A percentile compares a stretch with the other conserved stretches of the same genome.
phyloP scores from a whole-genome alignment of 495 filamentous ascomycete genomes.

The Tuber aestivum region DNA sequence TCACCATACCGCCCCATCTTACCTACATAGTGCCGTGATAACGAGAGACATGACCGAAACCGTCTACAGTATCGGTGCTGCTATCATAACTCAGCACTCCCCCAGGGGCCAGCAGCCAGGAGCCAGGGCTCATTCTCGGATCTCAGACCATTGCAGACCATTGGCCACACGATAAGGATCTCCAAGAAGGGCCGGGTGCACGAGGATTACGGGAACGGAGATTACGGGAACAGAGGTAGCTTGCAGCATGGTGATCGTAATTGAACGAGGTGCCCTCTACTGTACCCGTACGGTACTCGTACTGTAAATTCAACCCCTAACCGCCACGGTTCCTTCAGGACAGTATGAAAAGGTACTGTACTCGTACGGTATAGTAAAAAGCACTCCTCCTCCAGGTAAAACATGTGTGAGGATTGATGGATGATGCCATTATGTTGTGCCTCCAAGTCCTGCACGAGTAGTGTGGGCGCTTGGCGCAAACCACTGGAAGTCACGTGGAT shows the following conservation, averaged over 20 bases:
- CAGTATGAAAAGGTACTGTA: too few species aligned
- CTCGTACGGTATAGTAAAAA: neutral
- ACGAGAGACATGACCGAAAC: neutral
- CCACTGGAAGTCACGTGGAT: neutral
- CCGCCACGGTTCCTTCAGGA: too few species aligned
- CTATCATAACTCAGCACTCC: neutral
- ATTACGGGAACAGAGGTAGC: neutral
- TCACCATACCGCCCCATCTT: neutral
- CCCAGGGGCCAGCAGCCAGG: too few species aligned
- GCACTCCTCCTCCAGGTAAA: neutral
- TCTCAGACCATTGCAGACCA: neutral
- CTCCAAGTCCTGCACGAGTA: neutral
- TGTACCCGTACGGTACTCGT: too few species aligned
- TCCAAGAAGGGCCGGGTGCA: neutral
- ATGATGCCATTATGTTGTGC: constrained; percentile 1
- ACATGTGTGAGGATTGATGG: neutral
- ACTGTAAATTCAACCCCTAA: too few species aligned
- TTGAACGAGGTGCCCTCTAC: too few species aligned
- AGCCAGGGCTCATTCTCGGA: neutral
- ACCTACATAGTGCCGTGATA: neutral
- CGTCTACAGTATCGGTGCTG: neutral
- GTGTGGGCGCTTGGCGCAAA: constrained; percentile 2
- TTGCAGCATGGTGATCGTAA: neutral
- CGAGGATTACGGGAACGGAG: neutral
- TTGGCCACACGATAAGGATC: neutral